Percentiles rank a stretch among this genome's conserved stretches.
Evolutionary conservation across 116 monocot species (phyloP).

Genomic region (Zostera marina): DNA sequence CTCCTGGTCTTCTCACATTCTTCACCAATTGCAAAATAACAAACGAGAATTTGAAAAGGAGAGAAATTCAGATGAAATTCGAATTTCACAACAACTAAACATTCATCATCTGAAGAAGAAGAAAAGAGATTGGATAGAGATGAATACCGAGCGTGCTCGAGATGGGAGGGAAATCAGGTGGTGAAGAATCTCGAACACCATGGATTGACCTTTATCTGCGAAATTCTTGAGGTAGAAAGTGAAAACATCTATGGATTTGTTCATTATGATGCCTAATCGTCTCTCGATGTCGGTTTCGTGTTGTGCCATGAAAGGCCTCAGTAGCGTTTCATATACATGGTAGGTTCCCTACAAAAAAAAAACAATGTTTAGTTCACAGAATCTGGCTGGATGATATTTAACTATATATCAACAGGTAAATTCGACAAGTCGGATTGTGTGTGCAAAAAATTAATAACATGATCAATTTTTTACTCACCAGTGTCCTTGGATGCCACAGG

Average conservation of each 20-base stretch:
- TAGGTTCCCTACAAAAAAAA: slow-evolving; percentile 13
- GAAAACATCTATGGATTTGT: slow-evolving; percentile 16
- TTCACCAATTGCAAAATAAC: neutral
- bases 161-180: slow-evolving; percentile 5
- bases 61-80: neutral
- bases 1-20: slow-evolving; percentile 2
- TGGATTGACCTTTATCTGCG: slow-evolving; percentile 22
- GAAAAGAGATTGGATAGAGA: too few relatives aligned
- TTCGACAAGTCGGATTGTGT: too few relatives aligned
- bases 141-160: neutral
- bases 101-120: neutral
- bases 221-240: slow-evolving; percentile 24
- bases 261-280: slow-evolving; percentile 13
- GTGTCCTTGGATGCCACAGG: slow-evolving; percentile 35
- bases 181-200: slow-evolving; percentile 16
- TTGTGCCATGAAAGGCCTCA: slow-evolving; percentile 18
- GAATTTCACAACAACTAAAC: neutral
- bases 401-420: too few relatives aligned
- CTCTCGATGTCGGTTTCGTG: slow-evolving; percentile 21
- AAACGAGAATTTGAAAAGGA: neutral
- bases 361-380: neutral
- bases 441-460: too few relatives aligned
- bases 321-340: slow-evolving; percentile 12
- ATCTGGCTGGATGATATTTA: too few relatives aligned
- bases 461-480: slow-evolving; percentile 7